These are phyloP conservation scores for Capsicum rhomboideum DNA, from an alignment of 257 asterid genomes.

Conservation along the genomic window DNA sequence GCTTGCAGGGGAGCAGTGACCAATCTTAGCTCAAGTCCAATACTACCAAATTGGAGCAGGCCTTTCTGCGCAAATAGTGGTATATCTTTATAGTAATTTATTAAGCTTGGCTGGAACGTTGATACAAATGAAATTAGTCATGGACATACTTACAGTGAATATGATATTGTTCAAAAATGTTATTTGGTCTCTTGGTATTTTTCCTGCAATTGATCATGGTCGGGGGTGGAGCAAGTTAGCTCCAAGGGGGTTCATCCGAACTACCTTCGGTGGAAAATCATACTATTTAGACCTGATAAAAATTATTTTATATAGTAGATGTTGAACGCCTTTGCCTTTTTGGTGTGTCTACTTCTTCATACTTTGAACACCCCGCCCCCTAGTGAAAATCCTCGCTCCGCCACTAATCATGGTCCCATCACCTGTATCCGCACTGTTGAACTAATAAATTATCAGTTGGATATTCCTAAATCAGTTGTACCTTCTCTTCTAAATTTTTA, in stretches of 20 bases:
- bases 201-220: background rate
- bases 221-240: too few relatives aligned
- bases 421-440: background rate
- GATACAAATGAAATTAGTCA: background rate
- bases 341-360: too few relatives aligned
- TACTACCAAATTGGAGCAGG: conserved; percentile 41
- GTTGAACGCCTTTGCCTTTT: too few relatives aligned
- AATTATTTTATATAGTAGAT: too few relatives aligned
- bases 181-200: background rate
- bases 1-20: conserved; percentile 39
- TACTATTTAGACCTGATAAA: too few relatives aligned
- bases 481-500: background rate
- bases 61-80: conserved; percentile 65
- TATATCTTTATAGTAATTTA: conserved; percentile 9
- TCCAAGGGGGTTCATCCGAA: too few relatives aligned
- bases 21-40: conserved; percentile 20
- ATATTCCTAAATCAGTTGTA: background rate
- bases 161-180: background rate
- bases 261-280: too few relatives aligned
- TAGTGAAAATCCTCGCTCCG: too few relatives aligned
- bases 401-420: background rate
- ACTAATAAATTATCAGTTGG: background rate
- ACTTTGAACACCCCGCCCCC: too few relatives aligned
- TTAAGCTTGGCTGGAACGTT: background rate
- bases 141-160: background rate